These are phyloP conservation scores for Cladosporium cucumerinum DNA, from an alignment of 2,329 filamentous ascomycete species.

Conservation along the genomic window DNA sequence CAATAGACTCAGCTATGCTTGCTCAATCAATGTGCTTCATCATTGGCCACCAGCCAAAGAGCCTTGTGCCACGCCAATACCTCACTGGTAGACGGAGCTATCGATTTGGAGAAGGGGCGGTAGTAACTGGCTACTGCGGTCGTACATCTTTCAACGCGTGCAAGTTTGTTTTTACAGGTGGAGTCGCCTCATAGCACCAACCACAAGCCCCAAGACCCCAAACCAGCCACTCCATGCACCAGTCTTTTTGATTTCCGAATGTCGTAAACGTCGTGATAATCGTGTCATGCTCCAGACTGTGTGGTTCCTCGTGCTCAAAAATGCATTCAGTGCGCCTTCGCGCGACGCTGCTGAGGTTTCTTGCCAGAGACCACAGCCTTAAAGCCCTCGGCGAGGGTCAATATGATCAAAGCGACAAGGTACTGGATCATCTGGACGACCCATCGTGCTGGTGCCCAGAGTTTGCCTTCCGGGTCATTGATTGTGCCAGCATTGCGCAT, in stretches of 20 bases:
- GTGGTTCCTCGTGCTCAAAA: background rate
- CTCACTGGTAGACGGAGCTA: background rate
- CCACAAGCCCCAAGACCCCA: too few species aligned
- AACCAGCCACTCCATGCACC: background rate
- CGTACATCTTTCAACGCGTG: too few species aligned
- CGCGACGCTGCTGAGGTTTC: background rate
- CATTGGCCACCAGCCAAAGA: background rate
- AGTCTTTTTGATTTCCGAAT: background rate
- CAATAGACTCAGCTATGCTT: background rate
- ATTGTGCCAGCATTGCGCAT: constrained; percentile 27
- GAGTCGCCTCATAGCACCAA: too few species aligned
- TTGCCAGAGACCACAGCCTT: constrained; percentile 6
- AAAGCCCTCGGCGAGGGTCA: constrained; percentile 21
- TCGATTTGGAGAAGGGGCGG: too few species aligned
- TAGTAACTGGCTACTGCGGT: background rate
- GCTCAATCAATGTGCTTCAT: background rate
- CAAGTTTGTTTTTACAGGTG: too few species aligned
- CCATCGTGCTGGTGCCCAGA: constrained; percentile 28
- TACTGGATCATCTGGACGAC: constrained; percentile 28
- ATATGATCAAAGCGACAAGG: constrained; percentile 26
- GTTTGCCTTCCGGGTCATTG: constrained; percentile 26
- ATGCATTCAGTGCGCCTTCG: background rate
- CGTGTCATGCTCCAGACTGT: too few species aligned
- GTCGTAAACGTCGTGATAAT: background rate
- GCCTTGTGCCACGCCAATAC: background rate